Evolutionary conservation across 1,284 basidiomycete species (phyloP).

Genomic region (Sporisorium iseilematis-ciliati): DNA sequence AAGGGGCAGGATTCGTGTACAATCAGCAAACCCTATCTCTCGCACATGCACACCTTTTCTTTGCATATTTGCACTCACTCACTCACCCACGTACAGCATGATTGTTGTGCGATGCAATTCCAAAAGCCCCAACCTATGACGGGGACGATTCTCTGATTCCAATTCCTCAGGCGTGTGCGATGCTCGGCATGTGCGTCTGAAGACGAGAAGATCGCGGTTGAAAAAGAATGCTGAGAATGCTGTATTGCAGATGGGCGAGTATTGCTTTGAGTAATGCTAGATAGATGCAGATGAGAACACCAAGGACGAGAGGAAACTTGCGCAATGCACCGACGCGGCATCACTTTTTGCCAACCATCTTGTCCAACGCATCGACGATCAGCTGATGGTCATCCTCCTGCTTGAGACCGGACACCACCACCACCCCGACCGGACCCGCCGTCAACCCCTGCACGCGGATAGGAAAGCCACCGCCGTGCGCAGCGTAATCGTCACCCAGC

Average conservation of each 20-base stretch:
- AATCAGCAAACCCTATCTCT: slow-evolving; percentile 37
- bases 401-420: slow-evolving; percentile 49
- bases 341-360: slow-evolving; percentile 10
- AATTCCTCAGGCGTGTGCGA: neutral
- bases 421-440: slow-evolving; percentile 34
- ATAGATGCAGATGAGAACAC: neutral
- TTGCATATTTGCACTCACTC: slow-evolving; percentile 18
- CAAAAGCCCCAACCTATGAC: slow-evolving; percentile 28
- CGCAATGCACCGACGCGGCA: no score
- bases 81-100: slow-evolving; percentile 11
- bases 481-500: slow-evolving; percentile 51
- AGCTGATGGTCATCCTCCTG: slow-evolving; percentile 56
- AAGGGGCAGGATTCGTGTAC: slow-evolving; percentile 37
- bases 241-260: neutral
- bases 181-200: neutral
- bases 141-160: slow-evolving; percentile 40
- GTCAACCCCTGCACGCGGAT: slow-evolving; percentile 27
- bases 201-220: no score
- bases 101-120: slow-evolving; percentile 38
- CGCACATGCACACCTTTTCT: slow-evolving; percentile 16
- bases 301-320: neutral
- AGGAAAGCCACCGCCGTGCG: slow-evolving; percentile 55
- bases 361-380: slow-evolving; percentile 24
- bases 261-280: neutral
- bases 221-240: neutral